A percentile compares a stretch with the other conserved stretches of the same genome.
Conservation (phyloP, 2,329 filamentous ascomycete species). For the Pseudogymnoascus sp. region DNA sequence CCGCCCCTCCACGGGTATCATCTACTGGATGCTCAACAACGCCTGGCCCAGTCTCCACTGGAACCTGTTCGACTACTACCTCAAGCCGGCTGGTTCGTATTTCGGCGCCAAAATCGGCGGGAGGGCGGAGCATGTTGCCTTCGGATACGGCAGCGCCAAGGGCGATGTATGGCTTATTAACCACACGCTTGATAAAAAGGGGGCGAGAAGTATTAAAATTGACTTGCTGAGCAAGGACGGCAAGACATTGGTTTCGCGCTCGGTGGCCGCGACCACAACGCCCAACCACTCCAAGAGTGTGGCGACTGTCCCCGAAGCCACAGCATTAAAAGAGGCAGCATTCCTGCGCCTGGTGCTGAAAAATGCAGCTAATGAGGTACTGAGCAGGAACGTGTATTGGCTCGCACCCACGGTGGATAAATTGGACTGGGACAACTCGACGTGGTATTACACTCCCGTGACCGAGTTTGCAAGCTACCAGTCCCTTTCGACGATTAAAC, state of each 20-base stretch:
- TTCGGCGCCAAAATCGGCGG: slow-evolving; percentile 48
- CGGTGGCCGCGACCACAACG: slow-evolving; percentile 28
- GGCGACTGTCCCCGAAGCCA: slow-evolving; percentile 26
- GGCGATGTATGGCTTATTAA: slow-evolving; percentile 45
- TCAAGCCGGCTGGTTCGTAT: slow-evolving; percentile 49
- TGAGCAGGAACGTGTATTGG: slow-evolving; percentile 57
- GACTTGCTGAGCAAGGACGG: slow-evolving; percentile 45
- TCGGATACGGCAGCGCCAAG: slow-evolving; percentile 39
- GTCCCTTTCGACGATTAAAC: slow-evolving; percentile 33
- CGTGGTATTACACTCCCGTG: slow-evolving; percentile 53
- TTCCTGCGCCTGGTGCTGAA: slow-evolving; percentile 44
- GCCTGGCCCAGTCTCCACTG: slow-evolving; percentile 59
- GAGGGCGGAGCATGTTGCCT: slow-evolving; percentile 45
- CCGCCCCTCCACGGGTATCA: slow-evolving; percentile 48
- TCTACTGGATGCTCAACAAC: slow-evolving; percentile 62
- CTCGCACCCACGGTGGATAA: slow-evolving; percentile 38
- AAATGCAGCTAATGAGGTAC: slow-evolving; percentile 24
- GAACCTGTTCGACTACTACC: slow-evolving; percentile 57
- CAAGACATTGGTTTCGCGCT: slow-evolving; percentile 31
- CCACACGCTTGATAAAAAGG: slow-evolving; percentile 35
- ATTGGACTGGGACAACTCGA: slow-evolving; percentile 48
- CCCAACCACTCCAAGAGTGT: slow-evolving; percentile 39
- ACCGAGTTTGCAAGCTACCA: slow-evolving; percentile 41
- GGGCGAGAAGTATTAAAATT: slow-evolving; percentile 36
- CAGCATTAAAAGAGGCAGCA: slow-evolving; percentile 34